phyloP scores from a whole-genome alignment of 2,329 filamentous ascomycete species.

The Hypocrella siamensis region DNA sequence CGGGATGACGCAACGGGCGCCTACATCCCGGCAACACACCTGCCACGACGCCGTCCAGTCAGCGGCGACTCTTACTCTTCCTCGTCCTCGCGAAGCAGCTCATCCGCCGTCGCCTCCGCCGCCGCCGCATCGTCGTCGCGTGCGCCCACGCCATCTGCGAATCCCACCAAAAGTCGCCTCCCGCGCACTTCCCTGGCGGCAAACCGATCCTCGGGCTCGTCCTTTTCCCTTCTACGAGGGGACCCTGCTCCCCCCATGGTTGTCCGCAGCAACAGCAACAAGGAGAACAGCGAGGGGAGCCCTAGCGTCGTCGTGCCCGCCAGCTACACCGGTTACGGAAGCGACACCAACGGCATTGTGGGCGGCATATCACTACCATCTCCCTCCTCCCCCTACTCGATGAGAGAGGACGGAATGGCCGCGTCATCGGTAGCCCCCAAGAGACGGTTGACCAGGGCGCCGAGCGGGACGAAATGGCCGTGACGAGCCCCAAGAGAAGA shows the following conservation, averaged over 20 bases:
- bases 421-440: no score
- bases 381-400: no score
- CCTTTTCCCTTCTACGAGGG: constrained; percentile 4
- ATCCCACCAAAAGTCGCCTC: constrained; percentile 19
- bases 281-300: constrained; percentile 15
- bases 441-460: constrained; percentile 12
- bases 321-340: no score
- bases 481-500: constrained; percentile 4
- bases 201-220: constrained; percentile 10
- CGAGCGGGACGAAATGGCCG: constrained; percentile 12
- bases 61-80: constrained; percentile 22
- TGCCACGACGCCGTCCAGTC: constrained; percentile 25
- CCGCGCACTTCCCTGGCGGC: constrained; percentile 21
- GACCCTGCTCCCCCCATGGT: constrained; percentile 13
- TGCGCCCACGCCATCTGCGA: no score
- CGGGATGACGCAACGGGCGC: constrained; percentile 15
- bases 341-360: no score
- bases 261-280: constrained; percentile 23
- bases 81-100: neutral
- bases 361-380: no score
- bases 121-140: no score
- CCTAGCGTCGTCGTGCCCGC: no score
- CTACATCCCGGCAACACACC: no score
- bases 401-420: no score
- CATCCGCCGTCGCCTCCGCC: no score